Base-by-base conservation (phyloP, 1,284 basidiomycete genomes). In the Ustilago shanxiensis region DNA sequence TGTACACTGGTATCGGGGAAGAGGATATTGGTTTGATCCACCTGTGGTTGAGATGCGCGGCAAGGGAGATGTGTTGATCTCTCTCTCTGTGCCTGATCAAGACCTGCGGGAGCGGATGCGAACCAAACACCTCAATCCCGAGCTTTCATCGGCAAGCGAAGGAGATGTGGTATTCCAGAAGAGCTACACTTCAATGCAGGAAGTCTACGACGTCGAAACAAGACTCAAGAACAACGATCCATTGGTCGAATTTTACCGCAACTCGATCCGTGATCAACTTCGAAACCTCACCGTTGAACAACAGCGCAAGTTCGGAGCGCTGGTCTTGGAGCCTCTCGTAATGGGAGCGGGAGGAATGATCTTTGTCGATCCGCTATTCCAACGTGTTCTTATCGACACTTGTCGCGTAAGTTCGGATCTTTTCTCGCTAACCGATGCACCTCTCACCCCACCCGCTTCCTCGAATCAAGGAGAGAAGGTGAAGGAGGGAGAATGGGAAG, bases 281-380 rank as follows among this genome's bases (percentile, higher is more conserved):
- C 87, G 88, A n/a, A 59, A 70, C 5, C 87, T 93, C n/a, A 85
- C 83, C 86, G 58, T 79, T 51, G 65, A 67, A 18, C 69, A 83
- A 53, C 64, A 80, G 0, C 68, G 87, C 31, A 84, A 86, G 31
- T 90, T 90, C 64, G 90, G 89, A 16, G 93, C 94, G 0, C 89
- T 98, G 14, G 91, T 98, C 14, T 88, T 99, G 39, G 96, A 99
- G 85, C 96, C 96, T 0, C 89, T 97, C 16, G 90, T 97, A 31
- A 92, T 98, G 89, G 96, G 96, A 16, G 95, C 96, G 0, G 96
- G 94, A 0, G 96, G 96, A 0, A 98, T 98, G 96, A 89, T 95
- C 44, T 98, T 98, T 84, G 95, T 98, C 53, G 96, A 99, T 83
- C 96, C 96, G 1, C 91, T 99, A 37, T 98, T 96, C 89, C 96